These are phyloP conservation scores for Hibiscus syriacus DNA, from an alignment of 345 rosid genomes.

Conservation along the genomic window DNA sequence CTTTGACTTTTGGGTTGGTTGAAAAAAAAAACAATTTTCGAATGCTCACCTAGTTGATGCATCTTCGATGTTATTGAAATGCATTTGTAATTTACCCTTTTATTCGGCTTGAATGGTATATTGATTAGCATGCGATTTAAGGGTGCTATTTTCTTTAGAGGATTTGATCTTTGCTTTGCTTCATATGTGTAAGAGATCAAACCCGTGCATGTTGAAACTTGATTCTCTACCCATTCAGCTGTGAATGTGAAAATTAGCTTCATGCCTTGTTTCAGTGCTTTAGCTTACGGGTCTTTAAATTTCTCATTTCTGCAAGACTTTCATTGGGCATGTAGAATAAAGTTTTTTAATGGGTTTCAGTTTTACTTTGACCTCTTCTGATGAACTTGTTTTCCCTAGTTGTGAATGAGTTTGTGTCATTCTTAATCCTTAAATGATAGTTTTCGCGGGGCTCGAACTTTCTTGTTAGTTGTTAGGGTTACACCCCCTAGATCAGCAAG, in stretches of 20 bases:
- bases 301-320: not conserved
- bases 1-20: not conserved
- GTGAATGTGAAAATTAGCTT: not conserved
- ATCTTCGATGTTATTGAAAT: not conserved
- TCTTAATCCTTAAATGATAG: slow-evolving; percentile 2
- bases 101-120: not conserved
- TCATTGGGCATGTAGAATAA: not conserved
- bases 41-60: not conserved
- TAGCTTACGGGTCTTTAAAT: not conserved
- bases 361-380: not conserved
- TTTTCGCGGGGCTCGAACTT: not conserved
- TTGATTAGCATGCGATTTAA: not conserved
- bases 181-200: not conserved
- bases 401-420: not conserved
- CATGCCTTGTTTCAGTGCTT: not conserved
- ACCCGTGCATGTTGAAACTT: not conserved
- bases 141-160: not conserved
- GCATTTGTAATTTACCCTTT: not conserved
- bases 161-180: not conserved
- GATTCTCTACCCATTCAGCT: not conserved
- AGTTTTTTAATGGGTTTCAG: not conserved
- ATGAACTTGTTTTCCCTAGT: not conserved
- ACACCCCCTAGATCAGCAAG: not conserved
- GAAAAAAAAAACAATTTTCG: not conserved
- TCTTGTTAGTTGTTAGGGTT: not conserved